A percentile compares a stretch with the other conserved stretches of the same genome.
Evolutionary conservation across 2,329 filamentous ascomycete species (phyloP).

Genomic region (Pseudogymnoascus sp.): DNA sequence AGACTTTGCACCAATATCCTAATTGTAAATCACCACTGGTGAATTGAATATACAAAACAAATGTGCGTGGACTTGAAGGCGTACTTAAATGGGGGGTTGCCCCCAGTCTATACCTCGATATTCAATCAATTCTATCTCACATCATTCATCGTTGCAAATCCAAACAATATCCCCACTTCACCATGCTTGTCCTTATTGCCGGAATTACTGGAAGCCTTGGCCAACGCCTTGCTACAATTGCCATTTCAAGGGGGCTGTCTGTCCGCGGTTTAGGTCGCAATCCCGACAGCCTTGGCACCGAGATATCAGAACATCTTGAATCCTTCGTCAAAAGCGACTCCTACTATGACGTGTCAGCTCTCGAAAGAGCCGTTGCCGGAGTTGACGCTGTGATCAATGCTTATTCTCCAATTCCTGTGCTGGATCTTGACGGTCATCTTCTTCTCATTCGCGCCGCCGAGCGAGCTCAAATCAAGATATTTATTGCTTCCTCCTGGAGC

Average conservation of each 20-base stretch:
- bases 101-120: neutral
- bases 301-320: constrained; percentile 21
- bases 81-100: neutral
- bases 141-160: neutral
- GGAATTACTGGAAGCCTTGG: constrained; percentile 32
- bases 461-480: constrained; percentile 27
- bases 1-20: neutral
- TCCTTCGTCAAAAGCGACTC: constrained; percentile 20
- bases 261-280: constrained; percentile 30
- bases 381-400: constrained; percentile 31
- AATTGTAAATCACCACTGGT: neutral
- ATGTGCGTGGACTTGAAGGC: neutral
- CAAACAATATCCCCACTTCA: neutral
- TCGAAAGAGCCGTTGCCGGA: constrained; percentile 26
- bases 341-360: constrained; percentile 26
- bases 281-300: constrained; percentile 23
- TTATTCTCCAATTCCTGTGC: constrained; percentile 21
- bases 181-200: constrained; percentile 32
- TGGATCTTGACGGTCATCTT: constrained; percentile 29
- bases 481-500: constrained; percentile 28
- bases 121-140: neutral
- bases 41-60: neutral
- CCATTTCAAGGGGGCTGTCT: constrained; percentile 24
- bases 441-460: constrained; percentile 31
- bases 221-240: constrained; percentile 21